phyloP scores from a whole-genome alignment of 2,329 filamentous ascomycete genomes.

The Fusarium napiforme region DNA sequence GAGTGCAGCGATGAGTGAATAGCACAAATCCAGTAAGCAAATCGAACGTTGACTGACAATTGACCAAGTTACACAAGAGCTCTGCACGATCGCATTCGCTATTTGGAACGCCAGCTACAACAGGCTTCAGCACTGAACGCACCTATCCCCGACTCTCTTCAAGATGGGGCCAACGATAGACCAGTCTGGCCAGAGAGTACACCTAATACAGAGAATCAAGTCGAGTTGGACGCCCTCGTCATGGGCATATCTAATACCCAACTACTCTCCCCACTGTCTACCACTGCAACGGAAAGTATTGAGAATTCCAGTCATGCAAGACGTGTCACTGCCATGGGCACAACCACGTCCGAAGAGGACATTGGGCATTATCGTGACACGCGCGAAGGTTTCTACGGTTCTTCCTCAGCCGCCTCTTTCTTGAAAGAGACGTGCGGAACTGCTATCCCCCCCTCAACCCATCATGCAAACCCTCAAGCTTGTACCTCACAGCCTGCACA shows the following conservation, averaged over 20 bases:
- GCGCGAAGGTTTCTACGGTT: neutral
- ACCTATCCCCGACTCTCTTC: neutral
- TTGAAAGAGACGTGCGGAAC: neutral
- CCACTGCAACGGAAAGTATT: neutral
- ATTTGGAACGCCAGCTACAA: neutral
- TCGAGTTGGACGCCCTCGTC: neutral
- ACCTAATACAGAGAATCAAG: neutral
- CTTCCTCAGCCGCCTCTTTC: neutral
- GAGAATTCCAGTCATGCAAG: neutral
- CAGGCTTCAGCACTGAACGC: neutral
- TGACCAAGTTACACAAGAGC: neutral
- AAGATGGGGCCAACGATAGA: fast-evolving
- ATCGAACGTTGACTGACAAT: neutral
- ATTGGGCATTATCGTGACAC: neutral
- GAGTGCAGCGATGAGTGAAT: neutral
- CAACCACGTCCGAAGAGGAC: neutral
- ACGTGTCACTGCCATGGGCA: neutral
- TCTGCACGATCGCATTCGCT: neutral
- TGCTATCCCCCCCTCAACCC: fast-evolving
- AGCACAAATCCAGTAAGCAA: neutral
- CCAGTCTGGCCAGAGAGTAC: neutral
- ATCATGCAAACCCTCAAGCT: fast-evolving
- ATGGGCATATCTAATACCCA: neutral
- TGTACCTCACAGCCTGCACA: fast-evolving
- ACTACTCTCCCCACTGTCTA: neutral